Conservation (phyloP, 106 monocot species). For the Alisma plantagoaquatica region DNA sequence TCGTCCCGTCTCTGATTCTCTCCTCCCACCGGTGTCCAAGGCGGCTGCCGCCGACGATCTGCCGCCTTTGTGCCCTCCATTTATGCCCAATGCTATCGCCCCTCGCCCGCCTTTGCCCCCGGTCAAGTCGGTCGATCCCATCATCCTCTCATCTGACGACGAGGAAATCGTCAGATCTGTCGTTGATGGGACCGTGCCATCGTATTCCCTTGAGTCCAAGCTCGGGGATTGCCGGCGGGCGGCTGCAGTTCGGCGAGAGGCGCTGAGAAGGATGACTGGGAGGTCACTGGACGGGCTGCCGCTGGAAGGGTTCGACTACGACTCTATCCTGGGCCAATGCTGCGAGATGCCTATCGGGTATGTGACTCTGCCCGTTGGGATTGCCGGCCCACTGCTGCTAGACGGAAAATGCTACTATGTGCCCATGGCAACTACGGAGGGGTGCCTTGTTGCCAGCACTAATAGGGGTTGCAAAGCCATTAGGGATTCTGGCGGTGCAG, state of each 20-base stretch:
- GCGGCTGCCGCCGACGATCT: slow-evolving; percentile 54
- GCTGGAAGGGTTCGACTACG: slow-evolving; percentile 71
- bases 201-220: slow-evolving; percentile 49
- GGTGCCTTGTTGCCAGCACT: slow-evolving; percentile 82
- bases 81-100: background rate
- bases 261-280: slow-evolving; percentile 49
- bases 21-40: background rate
- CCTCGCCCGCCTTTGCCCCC: slow-evolving; percentile 4
- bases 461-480: slow-evolving; percentile 86
- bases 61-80: slow-evolving; percentile 9
- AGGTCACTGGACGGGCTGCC: slow-evolving; percentile 57
- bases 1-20: background rate
- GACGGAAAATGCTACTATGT: slow-evolving; percentile 51
- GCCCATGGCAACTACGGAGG: slow-evolving; percentile 94
- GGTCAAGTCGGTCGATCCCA: slow-evolving; percentile 11
- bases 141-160: slow-evolving; percentile 22
- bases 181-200: slow-evolving; percentile 44
- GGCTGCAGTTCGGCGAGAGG: slow-evolving; percentile 52
- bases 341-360: slow-evolving; percentile 83
- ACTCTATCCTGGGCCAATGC: slow-evolving; percentile 69
- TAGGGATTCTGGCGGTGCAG: slow-evolving; percentile 56
- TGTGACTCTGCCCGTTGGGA: slow-evolving; percentile 59
- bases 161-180: slow-evolving; percentile 51
- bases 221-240: slow-evolving; percentile 59
- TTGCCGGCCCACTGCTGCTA: slow-evolving; percentile 64